Conservation (phyloP, 768 basidiomycete genomes). For the Hemileccinum rubropunctum region DNA sequence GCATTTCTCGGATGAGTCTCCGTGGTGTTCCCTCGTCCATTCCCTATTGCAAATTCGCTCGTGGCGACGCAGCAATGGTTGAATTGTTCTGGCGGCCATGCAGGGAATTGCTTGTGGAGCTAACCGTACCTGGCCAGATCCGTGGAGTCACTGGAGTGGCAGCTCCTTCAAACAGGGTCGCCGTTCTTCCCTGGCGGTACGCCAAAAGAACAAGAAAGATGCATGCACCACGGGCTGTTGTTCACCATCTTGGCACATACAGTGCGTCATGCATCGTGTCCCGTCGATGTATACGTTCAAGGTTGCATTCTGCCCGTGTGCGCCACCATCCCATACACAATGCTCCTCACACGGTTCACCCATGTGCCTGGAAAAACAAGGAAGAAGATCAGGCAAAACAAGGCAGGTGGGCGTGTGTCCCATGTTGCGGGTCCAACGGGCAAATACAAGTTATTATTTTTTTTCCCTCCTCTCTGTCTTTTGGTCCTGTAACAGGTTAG, state of each 20-base stretch:
- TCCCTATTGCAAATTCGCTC: conserved; percentile 23
- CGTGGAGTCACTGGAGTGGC: conserved; percentile 13
- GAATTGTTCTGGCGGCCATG: conserved; percentile 9
- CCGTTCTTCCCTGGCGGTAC: conserved; percentile 6
- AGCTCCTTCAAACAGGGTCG: conserved; percentile 20
- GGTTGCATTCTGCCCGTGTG: conserved; percentile 13
- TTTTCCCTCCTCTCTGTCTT: background rate
- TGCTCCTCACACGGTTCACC: background rate
- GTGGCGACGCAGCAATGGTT: conserved; percentile 16
- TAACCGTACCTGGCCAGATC: conserved; percentile 12
- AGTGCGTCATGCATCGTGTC: conserved; percentile 23
- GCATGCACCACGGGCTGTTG: background rate
- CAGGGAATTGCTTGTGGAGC: conserved; percentile 19
- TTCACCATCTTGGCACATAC: background rate
- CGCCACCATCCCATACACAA: conserved; percentile 1
- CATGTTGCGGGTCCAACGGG: conserved; percentile 3
- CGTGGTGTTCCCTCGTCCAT: conserved; percentile 25
- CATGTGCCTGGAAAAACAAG: conserved; percentile 8
- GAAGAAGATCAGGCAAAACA: background rate
- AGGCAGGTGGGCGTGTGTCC: conserved; percentile 3
- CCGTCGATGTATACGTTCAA: conserved; percentile 10
- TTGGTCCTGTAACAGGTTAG: background rate
- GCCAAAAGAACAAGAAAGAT: background rate
- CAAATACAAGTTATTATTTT: background rate
- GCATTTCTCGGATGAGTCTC: conserved; percentile 17